These are phyloP conservation scores for Lactarius pseudohatsudake DNA, from an alignment of 768 basidiomycete genomes.

Conservation along the genomic window DNA sequence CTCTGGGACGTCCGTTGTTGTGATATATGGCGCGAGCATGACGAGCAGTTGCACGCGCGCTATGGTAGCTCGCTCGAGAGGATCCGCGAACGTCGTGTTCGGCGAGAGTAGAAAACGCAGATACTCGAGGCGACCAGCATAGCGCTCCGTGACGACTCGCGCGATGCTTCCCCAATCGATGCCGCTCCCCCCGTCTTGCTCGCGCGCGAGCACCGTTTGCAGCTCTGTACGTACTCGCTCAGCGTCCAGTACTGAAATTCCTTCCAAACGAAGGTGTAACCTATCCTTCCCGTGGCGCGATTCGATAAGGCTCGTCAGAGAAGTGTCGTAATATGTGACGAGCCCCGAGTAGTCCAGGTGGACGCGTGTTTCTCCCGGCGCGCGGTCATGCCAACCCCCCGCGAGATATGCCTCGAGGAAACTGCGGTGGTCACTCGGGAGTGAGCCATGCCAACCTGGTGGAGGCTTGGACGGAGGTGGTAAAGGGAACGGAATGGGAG, in stretches of 20 bases:
- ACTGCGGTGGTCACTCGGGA: neutral
- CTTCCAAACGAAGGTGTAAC: slow-evolving; percentile 39
- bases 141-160: slow-evolving; percentile 43
- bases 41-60: slow-evolving; percentile 23
- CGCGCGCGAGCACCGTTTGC: slow-evolving; percentile 31
- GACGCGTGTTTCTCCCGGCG: slow-evolving; percentile 47
- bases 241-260: slow-evolving; percentile 36
- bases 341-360: slow-evolving; percentile 43
- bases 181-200: slow-evolving; percentile 32
- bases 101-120: slow-evolving; percentile 33
- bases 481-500: neutral
- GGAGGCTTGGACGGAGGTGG: slow-evolving; percentile 13
- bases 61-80: neutral
- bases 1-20: slow-evolving; percentile 24
- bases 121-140: slow-evolving; percentile 44
- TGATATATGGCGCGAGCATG: slow-evolving; percentile 36
- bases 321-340: slow-evolving; percentile 46
- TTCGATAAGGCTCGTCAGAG: slow-evolving; percentile 39
- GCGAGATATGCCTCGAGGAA: slow-evolving; percentile 36
- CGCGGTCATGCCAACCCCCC: slow-evolving; percentile 44
- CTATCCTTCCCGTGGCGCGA: slow-evolving; percentile 37
- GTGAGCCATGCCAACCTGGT: slow-evolving; percentile 25
- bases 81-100: neutral
- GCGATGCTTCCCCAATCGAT: slow-evolving; percentile 46
- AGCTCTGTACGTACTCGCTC: slow-evolving; percentile 28